Conservation (phyloP, 805 yeast genomes). For the Nakazawaea molendinolei region DNA sequence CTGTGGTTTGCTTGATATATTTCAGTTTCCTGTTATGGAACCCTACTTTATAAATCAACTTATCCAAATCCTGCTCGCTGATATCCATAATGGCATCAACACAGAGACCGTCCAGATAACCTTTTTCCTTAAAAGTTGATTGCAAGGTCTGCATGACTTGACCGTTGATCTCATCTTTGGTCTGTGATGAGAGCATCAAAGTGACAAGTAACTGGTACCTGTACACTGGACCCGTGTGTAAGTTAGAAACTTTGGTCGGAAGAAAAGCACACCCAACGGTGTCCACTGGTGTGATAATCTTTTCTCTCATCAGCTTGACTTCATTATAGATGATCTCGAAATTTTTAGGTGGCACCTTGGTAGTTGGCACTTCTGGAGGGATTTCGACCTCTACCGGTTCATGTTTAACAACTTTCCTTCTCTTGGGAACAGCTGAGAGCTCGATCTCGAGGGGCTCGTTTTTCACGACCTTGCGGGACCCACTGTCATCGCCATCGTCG, state of each 20-base stretch:
- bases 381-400: conserved; percentile 3
- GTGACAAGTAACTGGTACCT: conserved; percentile 75
- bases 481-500: no score
- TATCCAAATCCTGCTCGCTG: conserved; percentile 53
- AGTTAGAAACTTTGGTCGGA: conserved; percentile 35
- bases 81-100: conserved; percentile 45
- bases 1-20: conserved; percentile 58
- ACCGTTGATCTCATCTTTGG: conserved; percentile 82
- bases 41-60: conserved; percentile 72
- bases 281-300: conserved; percentile 79
- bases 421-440: conserved; percentile 1
- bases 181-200: conserved; percentile 84
- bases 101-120: conserved; percentile 45
- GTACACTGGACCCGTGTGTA: conserved; percentile 30
- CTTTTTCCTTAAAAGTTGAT: conserved; percentile 30
- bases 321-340: conserved; percentile 53
- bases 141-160: conserved; percentile 64
- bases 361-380: background rate
- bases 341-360: conserved; percentile 28
- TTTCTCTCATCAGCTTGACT: conserved; percentile 59
- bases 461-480: no score
- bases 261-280: conserved; percentile 75
- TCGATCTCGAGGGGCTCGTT: no score
- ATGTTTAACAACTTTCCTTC: conserved; percentile 6
- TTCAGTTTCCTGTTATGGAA: conserved; percentile 77